Evolutionary conservation across 2,329 filamentous ascomycete species (phyloP), one percentile per base, ranked within the genome.

Genomic region (Xylariomycetidae sp.): DNA sequence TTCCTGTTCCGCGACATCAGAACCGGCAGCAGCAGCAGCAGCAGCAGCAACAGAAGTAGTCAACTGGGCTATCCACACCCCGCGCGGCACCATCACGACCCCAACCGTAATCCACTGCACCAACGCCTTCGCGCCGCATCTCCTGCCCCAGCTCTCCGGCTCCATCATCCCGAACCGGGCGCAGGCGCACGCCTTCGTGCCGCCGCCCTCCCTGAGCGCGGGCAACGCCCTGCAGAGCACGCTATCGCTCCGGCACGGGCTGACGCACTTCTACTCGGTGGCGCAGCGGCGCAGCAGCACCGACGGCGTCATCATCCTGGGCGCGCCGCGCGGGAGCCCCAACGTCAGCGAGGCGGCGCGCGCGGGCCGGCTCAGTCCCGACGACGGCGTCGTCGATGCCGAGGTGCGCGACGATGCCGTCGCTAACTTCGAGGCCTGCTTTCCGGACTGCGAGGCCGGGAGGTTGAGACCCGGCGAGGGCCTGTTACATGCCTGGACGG

Each of bases 191-290:
- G 54, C 64, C 1, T 46, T 69, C 16, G 48, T 69, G n/a, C 63
- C 67, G 0, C 54, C 56, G 3, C 35, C 54, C 1, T 46, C 55
- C 6, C 57, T 69, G 6, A 54, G 54, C 7, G 62, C 56, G 0
- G 36, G 43, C 2, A 56, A 57, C 1, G 30, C 49, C 3, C 46
- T 68, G 5, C 44, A 41, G 10, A 61, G 46, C 31, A 71, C 68
- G 1, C 63, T 67, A 44, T 69, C 66, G 2, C 44, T 71, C 10
- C 58, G 67, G 7, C 66, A 70, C 34, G 59, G 59, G 26, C 53
- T 70, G 2, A 52, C 61, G 17, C 65, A 69, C 40, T 72, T 69
- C 53, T 71, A 69, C 48, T 70, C 66, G 0, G 46, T 72, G n/a
- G 67, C 67, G 12, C 67, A 70, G 43, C 56, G 66, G 4, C 46